Evolutionary conservation across 371 early-diverging fungal species (phyloP).

Genomic region (Coemansia sp.): DNA sequence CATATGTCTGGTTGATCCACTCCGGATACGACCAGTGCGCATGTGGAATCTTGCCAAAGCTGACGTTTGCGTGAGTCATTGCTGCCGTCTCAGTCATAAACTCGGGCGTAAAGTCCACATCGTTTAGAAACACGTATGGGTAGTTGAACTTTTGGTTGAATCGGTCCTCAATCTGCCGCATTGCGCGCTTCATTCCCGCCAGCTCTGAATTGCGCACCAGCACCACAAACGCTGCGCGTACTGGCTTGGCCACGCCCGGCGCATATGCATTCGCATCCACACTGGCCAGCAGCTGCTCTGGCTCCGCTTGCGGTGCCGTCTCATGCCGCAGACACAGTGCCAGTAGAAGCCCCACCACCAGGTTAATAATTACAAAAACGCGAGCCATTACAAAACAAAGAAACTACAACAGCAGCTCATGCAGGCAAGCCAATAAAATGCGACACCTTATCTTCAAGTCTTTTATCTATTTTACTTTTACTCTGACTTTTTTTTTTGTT

Average conservation of each 20-base stretch:
- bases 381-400: slow-evolving; percentile 3
- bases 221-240: slow-evolving; percentile 69
- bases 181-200: slow-evolving; percentile 62
- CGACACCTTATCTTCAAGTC: no score
- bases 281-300: slow-evolving; percentile 12
- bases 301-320: not conserved
- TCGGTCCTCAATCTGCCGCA: slow-evolving; percentile 77
- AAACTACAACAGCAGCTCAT: not conserved
- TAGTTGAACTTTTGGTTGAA: slow-evolving; percentile 87
- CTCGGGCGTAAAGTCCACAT: slow-evolving; percentile 77
- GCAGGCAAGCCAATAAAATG: not conserved
- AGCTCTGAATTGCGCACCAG: slow-evolving; percentile 78
- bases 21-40: slow-evolving; percentile 84
- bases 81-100: slow-evolving; percentile 65
- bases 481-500: no score
- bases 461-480: no score
- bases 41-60: slow-evolving; percentile 62
- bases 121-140: slow-evolving; percentile 91
- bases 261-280: slow-evolving; percentile 11
- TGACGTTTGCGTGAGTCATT: slow-evolving; percentile 57
- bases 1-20: slow-evolving; percentile 65
- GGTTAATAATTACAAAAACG: slow-evolving; percentile 14
- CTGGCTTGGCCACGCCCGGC: slow-evolving; percentile 32
- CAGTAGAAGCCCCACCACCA: slow-evolving; percentile 28
- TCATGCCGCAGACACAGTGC: slow-evolving; percentile 6